These are phyloP conservation scores for Acacia concinna DNA, from an alignment of 331 rosid species.

Conservation along the genomic window DNA sequence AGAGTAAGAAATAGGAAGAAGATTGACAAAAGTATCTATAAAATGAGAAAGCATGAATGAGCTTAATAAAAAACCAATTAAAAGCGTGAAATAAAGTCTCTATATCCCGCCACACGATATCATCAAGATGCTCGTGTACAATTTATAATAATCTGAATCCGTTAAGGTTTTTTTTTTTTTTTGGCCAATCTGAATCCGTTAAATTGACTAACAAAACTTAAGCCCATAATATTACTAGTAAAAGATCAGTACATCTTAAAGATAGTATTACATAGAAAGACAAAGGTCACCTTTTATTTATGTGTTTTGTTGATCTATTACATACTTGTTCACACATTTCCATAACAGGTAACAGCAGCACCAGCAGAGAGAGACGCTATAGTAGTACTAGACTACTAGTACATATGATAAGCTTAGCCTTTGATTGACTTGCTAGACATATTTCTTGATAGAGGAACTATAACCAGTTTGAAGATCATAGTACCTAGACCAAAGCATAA, in stretches of 20 bases:
- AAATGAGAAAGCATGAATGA: no score
- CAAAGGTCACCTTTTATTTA: not conserved
- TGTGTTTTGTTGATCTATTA: not conserved
- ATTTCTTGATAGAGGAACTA: slow-evolving; percentile 39
- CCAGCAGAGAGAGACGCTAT: not conserved
- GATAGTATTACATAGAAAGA: not conserved
- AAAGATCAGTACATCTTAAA: not conserved
- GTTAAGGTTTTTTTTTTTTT: no score
- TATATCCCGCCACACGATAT: not conserved
- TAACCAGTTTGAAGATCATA: slow-evolving; percentile 41
- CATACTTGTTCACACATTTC: not conserved
- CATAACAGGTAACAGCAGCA: no score
- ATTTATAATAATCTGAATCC: not conserved
- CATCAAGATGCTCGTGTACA: not conserved
- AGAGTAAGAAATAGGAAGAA: no score
- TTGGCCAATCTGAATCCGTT: no score
- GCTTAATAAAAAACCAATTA: no score
- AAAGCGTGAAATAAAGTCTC: no score
- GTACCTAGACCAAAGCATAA: slow-evolving; percentile 50
- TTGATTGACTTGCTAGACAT: slow-evolving; percentile 13
- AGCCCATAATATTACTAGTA: not conserved
- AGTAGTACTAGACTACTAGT: not conserved
- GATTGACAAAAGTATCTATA: no score
- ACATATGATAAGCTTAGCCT: not conserved
- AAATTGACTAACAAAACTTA: not conserved